Evolutionary conservation across 352 stramenopile species (phyloP).

Genomic region (Phytophthora sp.): DNA sequence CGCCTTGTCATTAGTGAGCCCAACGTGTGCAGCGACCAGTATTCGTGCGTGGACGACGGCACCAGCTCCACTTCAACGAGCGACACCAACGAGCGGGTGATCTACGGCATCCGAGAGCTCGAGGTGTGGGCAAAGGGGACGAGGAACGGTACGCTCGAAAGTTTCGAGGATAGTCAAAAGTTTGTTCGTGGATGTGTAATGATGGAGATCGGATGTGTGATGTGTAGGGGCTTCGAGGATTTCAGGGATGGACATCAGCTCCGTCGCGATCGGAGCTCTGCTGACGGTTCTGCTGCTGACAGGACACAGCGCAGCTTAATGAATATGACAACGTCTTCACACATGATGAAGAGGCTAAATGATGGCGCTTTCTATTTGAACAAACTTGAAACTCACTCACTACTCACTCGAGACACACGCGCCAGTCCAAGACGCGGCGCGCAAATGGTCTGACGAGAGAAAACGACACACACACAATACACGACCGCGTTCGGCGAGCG

Average conservation of each 20-base stretch:
- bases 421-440: constrained; percentile 27
- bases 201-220: constrained; percentile 9
- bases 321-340: not conserved
- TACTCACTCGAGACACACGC: constrained; percentile 31
- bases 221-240: constrained; percentile 15
- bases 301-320: not conserved
- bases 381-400: constrained; percentile 43
- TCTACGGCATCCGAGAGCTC: constrained; percentile 84
- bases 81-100: constrained; percentile 56
- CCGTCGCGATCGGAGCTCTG: not conserved
- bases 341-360: constrained; percentile 24
- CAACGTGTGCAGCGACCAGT: constrained; percentile 55
- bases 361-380: constrained; percentile 43
- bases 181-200: constrained; percentile 14
- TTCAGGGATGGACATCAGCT: not conserved
- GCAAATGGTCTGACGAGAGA: constrained; percentile 26
- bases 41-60: constrained; percentile 47
- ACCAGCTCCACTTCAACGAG: constrained; percentile 9
- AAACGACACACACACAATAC: constrained; percentile 30
- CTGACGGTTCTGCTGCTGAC: constrained; percentile 5
- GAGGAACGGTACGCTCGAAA: constrained; percentile 47
- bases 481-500: constrained; percentile 32
- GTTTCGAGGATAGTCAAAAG: not conserved
- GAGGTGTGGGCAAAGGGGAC: constrained; percentile 69
- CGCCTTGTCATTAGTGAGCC: constrained; percentile 54